phyloP scores from a whole-genome alignment of 2,329 filamentous ascomycete genomes.

The Penicillium nordicum region DNA sequence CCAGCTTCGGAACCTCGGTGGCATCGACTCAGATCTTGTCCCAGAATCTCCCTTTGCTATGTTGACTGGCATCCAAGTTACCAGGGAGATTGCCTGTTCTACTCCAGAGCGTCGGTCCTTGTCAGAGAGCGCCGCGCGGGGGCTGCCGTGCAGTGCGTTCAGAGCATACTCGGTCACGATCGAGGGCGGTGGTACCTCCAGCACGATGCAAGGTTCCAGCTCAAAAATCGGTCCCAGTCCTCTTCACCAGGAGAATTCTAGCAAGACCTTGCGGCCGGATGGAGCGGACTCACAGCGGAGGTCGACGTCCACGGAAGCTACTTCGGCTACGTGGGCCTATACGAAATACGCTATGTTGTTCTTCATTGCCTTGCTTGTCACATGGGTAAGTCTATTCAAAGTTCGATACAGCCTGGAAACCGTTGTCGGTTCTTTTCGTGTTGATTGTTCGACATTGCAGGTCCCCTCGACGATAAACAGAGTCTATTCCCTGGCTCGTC shows the following conservation, averaged over 20 bases:
- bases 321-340: slow-evolving; percentile 39
- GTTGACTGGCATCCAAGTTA: slow-evolving; percentile 64
- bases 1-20: slow-evolving; percentile 56
- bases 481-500: slow-evolving; percentile 64
- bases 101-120: slow-evolving; percentile 8
- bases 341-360: slow-evolving; percentile 41
- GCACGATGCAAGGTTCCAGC: background rate
- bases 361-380: slow-evolving; percentile 42
- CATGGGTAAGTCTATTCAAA: slow-evolving; percentile 32
- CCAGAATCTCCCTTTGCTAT: slow-evolving; percentile 44
- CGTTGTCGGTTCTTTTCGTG: background rate
- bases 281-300: slow-evolving; percentile 14
- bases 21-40: slow-evolving; percentile 44
- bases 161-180: slow-evolving; percentile 35
- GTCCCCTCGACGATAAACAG: slow-evolving; percentile 74
- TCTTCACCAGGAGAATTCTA: background rate
- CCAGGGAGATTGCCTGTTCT: slow-evolving; percentile 46
- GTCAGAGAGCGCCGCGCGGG: slow-evolving; percentile 2
- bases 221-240: background rate
- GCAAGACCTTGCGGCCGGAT: background rate
- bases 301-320: slow-evolving; percentile 27
- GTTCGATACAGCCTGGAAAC: background rate
- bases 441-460: slow-evolving; percentile 15
- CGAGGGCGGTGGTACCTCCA: slow-evolving; percentile 20
- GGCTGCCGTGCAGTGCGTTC: slow-evolving; percentile 7